Base-by-base conservation (phyloP, 139 green algal species). In the Closterium sp. region DNA sequence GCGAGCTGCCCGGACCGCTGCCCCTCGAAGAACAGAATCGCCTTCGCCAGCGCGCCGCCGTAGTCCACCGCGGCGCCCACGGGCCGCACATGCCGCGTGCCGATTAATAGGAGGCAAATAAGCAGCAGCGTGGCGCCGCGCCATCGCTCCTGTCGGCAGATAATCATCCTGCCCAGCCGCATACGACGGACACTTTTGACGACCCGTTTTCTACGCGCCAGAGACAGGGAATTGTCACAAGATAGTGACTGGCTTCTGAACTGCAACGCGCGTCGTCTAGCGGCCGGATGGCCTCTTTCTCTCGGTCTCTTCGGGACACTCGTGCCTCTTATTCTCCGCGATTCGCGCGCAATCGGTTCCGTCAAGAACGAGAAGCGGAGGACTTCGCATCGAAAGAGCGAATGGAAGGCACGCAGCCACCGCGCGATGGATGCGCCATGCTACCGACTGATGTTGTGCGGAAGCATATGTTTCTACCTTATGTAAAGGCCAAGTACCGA, bases 1-100 rank as follows among this genome's bases (percentile, higher is more conserved):
- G 55, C 25, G 55, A 96, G 91, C 90, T 92, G 88, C 28, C 90
- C 90, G 0, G 90, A 93, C 31, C 90, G 38, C 87, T 93, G 90
- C 90, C 25, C 90, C n/a, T 93, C 90, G 30, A 91, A 93, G 64
- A 92, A 93, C 87, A 93, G 33, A 25, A 93, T 31, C 6, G 90
- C 38, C 43, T 93, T 93, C 21, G 21, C 31, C 31, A 93, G 30
- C 23, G 90, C 90, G 31, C 90, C 87, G 28, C 23, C 25, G 1
- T 93, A 93, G 81, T 93, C 83, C 83, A 76, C 55, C 55, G 55
- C n/a, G n/a, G n/a, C 36, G 6, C 36, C 6, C 4, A 69, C 43
- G 43, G 43, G 43, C 43, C 43, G 43, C 43, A 69, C 43, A 69
- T 69, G 43, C 12, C 43, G 43, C 36, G 43, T 16, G 43, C 23